phyloP scores from a whole-genome alignment of 2,329 filamentous ascomycete genomes.

The Trichoderma asperellum region DNA sequence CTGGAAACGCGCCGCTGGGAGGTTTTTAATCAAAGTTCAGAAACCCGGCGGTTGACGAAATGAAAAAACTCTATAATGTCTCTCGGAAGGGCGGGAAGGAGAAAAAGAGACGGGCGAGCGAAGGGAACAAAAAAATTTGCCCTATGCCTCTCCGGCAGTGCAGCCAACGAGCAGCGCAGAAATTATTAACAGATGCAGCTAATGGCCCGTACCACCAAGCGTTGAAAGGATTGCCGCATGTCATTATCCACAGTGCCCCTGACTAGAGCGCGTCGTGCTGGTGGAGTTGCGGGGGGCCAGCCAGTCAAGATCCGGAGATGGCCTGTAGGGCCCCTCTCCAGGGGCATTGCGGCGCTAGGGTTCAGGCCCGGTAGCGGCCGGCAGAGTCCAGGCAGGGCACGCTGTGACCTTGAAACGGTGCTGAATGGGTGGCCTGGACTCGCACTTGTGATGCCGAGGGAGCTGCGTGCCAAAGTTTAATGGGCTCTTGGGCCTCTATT shows the following conservation, averaged over 20 bases:
- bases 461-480: not conserved
- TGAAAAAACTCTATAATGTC: conserved; percentile 10
- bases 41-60: conserved; percentile 18
- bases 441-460: conserved; percentile 15
- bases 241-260: conserved; percentile 26
- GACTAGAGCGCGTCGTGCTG: conserved; percentile 24
- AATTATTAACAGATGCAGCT: not conserved
- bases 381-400: not conserved
- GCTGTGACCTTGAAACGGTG: conserved; percentile 1
- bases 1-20: not conserved
- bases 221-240: conserved; percentile 22
- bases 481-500: not conserved
- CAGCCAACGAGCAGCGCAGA: not conserved
- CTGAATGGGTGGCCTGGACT: not conserved
- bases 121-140: not conserved
- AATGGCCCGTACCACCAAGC: not conserved
- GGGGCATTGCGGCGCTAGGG: conserved; percentile 27
- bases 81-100: conserved; percentile 15
- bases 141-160: not conserved
- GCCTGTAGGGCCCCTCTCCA: conserved; percentile 13
- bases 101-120: not conserved
- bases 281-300: conserved; percentile 28
- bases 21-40: not conserved
- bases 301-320: conserved; percentile 27
- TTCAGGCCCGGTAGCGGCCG: conserved; percentile 20